Evolutionary conservation across 768 basidiomycete genomes (phyloP).

Genomic region (Russula emetica): DNA sequence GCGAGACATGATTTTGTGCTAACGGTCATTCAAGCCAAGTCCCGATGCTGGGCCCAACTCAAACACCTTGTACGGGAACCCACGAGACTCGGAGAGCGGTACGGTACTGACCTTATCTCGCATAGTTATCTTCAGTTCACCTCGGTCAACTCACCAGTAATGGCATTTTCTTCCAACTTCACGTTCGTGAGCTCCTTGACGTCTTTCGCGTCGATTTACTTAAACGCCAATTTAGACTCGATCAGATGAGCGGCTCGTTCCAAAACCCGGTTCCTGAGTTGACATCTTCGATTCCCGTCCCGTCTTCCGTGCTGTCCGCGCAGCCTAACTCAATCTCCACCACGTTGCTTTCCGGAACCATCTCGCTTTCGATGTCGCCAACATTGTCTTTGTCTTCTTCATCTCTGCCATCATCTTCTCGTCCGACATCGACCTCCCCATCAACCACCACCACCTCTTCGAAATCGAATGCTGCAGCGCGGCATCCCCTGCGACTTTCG

Average conservation of each 20-base stretch:
- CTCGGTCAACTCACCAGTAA: constrained; percentile 31
- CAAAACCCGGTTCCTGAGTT: constrained; percentile 46
- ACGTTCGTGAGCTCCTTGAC: constrained; percentile 37
- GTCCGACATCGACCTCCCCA: neutral
- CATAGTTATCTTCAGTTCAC: constrained; percentile 59
- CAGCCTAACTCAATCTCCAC: constrained; percentile 12
- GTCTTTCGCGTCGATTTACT: constrained; percentile 2
- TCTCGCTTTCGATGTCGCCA: neutral
- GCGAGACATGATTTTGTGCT: neutral
- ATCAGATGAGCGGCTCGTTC: constrained; percentile 59
- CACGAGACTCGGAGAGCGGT: neutral
- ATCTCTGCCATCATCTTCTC: neutral
- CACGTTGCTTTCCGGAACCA: neutral
- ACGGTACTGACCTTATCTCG: constrained; percentile 5
- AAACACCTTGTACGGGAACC: constrained; percentile 46
- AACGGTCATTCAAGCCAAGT: constrained; percentile 42
- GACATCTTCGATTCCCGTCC: constrained; percentile 41
- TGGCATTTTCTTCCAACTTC: constrained; percentile 53
- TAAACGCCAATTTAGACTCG: constrained; percentile 39
- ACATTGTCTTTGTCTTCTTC: neutral
- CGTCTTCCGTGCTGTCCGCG: constrained; percentile 36
- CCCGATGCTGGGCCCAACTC: constrained; percentile 54
- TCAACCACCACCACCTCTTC: neutral
- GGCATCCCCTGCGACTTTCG: neutral
- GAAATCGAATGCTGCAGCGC: constrained; percentile 4